Evolutionary conservation across 306 rosid genomes (phyloP), one percentile per base, ranked within the genome.

Genomic region (Medicago ruthenica): DNA sequence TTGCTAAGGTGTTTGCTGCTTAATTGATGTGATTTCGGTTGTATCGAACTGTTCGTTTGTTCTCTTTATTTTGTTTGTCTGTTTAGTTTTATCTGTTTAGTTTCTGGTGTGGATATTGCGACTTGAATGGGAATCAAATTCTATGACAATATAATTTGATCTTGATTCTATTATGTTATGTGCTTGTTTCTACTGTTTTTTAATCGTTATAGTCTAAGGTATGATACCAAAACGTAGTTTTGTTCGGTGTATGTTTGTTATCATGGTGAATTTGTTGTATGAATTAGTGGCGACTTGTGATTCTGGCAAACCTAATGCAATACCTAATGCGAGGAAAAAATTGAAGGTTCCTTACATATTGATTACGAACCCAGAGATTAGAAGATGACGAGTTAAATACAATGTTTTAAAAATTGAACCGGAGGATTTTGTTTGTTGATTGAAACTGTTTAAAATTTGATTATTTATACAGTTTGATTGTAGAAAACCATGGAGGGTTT

Each of bases 1-100:
- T 85, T 2, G 84, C 82, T 1, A 79, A 73, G 76, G 75, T 79
- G 0, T 85, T 85, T 67, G 12, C 6, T 63, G 74, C 2, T 20
- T 31, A 71, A 71, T 18, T 64, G 22, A 63, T 54, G 0, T 0
- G 24, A 9, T 69, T 59, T 15, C 31, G 5, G 7, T 7, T n/a
- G 42, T 8, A 0, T 0, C 3, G 2, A 1, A 8, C 60, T 7
- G 51, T 14, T 24, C 27, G 16, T 9, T 16, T 0, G 1, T 3
- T 15, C 61, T 8, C 6, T 9, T 14, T 16, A 6, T 9, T 48
- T 22, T 37, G 12, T 47, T 10, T 61, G 44, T 53, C 7, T 14
- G 24, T 7, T 41, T 9, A 44, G 40, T 64, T 7, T 36, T 53
- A 8, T 41, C 16, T 57, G 67, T 45, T 22, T 14, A 58, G 81